These are phyloP conservation scores for Aspergillus carbonarius DNA, from an alignment of 2,329 filamentous ascomycete species.

Conservation along the genomic window DNA sequence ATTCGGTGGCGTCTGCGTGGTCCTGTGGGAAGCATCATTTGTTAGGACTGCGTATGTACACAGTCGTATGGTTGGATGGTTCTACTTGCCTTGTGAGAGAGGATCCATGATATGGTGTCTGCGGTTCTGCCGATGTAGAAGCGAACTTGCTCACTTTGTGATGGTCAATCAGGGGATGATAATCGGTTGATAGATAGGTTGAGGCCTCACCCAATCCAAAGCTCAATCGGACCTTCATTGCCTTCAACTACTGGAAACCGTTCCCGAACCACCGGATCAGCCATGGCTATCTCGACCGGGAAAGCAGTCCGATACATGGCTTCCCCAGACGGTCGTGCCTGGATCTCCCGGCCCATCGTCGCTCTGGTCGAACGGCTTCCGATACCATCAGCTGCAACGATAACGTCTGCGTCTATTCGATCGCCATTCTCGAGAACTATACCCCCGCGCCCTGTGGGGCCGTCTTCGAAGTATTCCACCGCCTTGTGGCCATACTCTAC, in stretches of 20 bases:
- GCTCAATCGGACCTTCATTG: not conserved
- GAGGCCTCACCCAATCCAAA: not conserved
- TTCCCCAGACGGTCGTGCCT: slow-evolving; percentile 11
- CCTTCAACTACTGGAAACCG: slow-evolving; percentile 2
- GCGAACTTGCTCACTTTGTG: not conserved
- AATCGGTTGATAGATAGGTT: not conserved
- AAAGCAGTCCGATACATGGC: slow-evolving; percentile 15
- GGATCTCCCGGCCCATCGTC: slow-evolving; percentile 1
- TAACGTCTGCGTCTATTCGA: slow-evolving; percentile 5
- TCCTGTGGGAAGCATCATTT: not conserved
- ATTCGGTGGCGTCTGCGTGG: slow-evolving; percentile 5
- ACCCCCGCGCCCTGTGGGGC: not conserved
- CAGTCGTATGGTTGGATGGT: not conserved
- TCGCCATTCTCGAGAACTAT: not conserved
- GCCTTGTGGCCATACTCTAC: slow-evolving; percentile 32
- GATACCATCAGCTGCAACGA: slow-evolving; percentile 10
- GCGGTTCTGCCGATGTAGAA: not conserved
- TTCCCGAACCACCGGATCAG: slow-evolving; percentile 13
- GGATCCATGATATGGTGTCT: not conserved
- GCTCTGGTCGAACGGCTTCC: slow-evolving; percentile 5
- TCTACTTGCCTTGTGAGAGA: not conserved
- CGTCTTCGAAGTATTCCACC: slow-evolving; percentile 26
- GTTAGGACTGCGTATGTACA: not conserved
- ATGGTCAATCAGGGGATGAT: not conserved
- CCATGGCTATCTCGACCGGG: slow-evolving; percentile 17